Percentiles rank a stretch among this genome's conserved stretches.
These are phyloP conservation scores for Erysimum cheiri DNA, from an alignment of 441 rosid species.

Conservation along the genomic window DNA sequence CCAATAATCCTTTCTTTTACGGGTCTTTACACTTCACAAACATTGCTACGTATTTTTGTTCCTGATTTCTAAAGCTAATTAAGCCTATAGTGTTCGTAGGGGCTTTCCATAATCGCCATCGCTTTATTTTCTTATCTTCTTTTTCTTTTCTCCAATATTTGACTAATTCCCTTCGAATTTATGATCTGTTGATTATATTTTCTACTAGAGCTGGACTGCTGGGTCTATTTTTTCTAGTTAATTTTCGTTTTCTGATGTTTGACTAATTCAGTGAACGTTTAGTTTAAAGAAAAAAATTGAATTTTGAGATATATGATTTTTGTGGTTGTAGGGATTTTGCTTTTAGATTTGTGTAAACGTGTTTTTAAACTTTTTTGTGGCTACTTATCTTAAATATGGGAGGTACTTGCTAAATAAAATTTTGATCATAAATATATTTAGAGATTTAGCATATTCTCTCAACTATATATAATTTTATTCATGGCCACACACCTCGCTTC, in stretches of 20 bases:
- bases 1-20: conserved; percentile 7
- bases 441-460: no score
- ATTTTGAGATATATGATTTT: neutral
- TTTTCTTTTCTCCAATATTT: neutral
- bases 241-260: neutral
- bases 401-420: no score
- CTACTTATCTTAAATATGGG: no score
- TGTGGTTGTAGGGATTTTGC: no score
- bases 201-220: neutral
- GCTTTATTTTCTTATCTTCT: conserved; percentile 10
- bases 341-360: no score
- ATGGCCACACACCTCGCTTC: no score
- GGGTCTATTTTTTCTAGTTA: neutral
- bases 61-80: conserved; percentile 25
- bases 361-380: neutral
- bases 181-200: neutral
- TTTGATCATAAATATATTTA: no score
- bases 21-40: conserved; percentile 8
- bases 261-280: neutral
- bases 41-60: conserved; percentile 2
- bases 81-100: conserved; percentile 19
- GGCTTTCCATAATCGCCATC: conserved; percentile 7
- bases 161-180: neutral
- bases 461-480: no score
- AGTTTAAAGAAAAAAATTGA: neutral